These are phyloP conservation scores for Saccharomycopsis sp. DNA, from an alignment of 805 yeast species.

Conservation along the genomic window DNA sequence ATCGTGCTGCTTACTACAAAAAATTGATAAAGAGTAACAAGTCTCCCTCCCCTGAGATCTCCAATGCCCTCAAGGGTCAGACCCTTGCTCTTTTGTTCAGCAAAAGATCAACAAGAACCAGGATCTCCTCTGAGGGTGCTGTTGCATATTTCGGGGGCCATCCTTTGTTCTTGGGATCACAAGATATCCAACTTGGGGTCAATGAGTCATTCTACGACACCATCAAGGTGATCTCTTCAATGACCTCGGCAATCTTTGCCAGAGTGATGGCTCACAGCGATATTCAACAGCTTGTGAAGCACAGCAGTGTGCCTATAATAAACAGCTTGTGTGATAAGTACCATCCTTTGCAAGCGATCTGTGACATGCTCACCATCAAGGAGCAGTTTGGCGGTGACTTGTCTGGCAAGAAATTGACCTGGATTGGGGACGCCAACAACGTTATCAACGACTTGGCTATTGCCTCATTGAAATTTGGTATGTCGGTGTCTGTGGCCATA, in stretches of 20 bases:
- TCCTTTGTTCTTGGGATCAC: slow-evolving; percentile 94
- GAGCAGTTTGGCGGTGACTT: slow-evolving; percentile 46
- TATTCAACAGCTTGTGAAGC: slow-evolving; percentile 64
- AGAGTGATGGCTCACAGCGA: slow-evolving; percentile 83
- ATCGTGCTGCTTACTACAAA: slow-evolving; percentile 66
- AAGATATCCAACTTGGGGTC: slow-evolving; percentile 93
- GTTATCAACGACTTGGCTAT: slow-evolving; percentile 89
- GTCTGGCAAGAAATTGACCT: slow-evolving; percentile 56
- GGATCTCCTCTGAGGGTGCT: slow-evolving; percentile 93
- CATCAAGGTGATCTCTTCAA: slow-evolving; percentile 79
- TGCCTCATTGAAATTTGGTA: slow-evolving; percentile 79
- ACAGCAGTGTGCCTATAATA: slow-evolving; percentile 84
- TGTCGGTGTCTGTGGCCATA: slow-evolving; percentile 73
- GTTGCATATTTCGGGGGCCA: slow-evolving; percentile 87
- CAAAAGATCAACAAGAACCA: slow-evolving; percentile 91
- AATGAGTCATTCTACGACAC: slow-evolving; percentile 89
- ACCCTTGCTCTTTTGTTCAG: slow-evolving; percentile 77
- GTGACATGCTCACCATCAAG: slow-evolving; percentile 79
- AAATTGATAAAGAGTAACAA: slow-evolving; percentile 38
- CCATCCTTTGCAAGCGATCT: slow-evolving; percentile 93
- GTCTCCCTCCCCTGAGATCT: slow-evolving; percentile 29
- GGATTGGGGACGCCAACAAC: slow-evolving; percentile 97
- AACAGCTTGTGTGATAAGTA: slow-evolving; percentile 87
- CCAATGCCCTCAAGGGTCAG: slow-evolving; percentile 56
- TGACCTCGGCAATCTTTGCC: slow-evolving; percentile 97